Evolutionary conservation across 345 rosid genomes (phyloP), one percentile per base, ranked within the genome.

Genomic region (Bretschneidera sinensis): DNA sequence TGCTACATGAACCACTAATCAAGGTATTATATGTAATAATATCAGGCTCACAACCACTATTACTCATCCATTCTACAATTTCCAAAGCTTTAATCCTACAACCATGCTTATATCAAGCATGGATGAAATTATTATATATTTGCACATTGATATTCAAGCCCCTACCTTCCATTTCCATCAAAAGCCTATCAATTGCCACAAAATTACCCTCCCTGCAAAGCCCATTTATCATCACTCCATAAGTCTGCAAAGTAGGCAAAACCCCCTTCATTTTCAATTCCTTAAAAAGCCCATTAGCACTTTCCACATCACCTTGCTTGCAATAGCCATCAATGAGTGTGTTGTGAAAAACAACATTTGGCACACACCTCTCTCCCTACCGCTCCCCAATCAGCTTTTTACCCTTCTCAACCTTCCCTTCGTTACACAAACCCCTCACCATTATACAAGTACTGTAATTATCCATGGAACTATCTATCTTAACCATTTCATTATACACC

Each of bases 301-400:
- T 80, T n/a, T 76, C 78, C 10, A 56, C 54, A 16, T 83, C 81
- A 0, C 83, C 83, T 28, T 57, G 55, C 74, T 75, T 80, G 33
- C 85, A 82, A 63, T 83, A 84, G 1, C 96, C 98, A 74, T 83
- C 80, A 63, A 89, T 85, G 50, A 91, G 76, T 0, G 78, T 78
- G 33, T 91, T 91, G 59, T 89, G 89, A 54, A 87, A 87, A 57
- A 87, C 87, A 49, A 92, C 63, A 72, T 87, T 84, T 0, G 98
- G 96, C 48, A 87, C 53, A 65, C 97, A 92, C 13, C 85, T 85
- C 64, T 69, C 72, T 60, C 98, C 98, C 89, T 85, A 89, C 54
- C 76, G 63, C 48, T 79, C 74, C 77, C 82, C 86, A 59, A 89
- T 78, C 77, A 92, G 57, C 74, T 72, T 77, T 63, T 57, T 58